Conservation (phyloP, 2,329 filamentous ascomycete genomes). For the Arthrobotrys iridis region DNA sequence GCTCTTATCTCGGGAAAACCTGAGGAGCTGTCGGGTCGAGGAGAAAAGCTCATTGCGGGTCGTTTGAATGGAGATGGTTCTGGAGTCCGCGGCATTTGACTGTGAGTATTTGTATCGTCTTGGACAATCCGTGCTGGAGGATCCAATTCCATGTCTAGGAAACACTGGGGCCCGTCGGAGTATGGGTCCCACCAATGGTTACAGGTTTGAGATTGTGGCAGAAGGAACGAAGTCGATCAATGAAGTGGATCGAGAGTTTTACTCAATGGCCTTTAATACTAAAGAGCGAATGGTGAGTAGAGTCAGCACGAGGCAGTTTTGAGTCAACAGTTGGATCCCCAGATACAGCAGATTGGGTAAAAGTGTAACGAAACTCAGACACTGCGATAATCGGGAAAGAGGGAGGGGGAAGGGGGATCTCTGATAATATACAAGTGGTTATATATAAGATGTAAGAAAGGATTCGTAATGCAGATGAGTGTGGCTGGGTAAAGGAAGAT, state of each 20-base stretch:
- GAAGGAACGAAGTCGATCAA: conserved; percentile 5
- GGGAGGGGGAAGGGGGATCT: background rate
- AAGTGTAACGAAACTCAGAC: background rate
- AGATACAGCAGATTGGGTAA: background rate
- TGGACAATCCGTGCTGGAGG: background rate
- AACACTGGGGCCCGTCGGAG: conserved; percentile 4
- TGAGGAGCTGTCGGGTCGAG: conserved; percentile 43
- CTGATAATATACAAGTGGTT: background rate
- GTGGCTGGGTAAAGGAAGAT: conserved; percentile 41
- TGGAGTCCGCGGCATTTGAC: conserved; percentile 45
- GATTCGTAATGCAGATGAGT: conserved; percentile 39
- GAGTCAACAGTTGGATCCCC: conserved; percentile 14
- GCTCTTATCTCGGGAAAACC: conserved; percentile 18
- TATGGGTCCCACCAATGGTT: background rate
- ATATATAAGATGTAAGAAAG: conserved; percentile 18
- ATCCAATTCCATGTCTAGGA: conserved; percentile 42
- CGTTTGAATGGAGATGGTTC: conserved; percentile 50
- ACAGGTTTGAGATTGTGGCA: background rate
- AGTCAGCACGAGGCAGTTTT: conserved; percentile 7
- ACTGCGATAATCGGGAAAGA: background rate
- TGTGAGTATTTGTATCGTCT: conserved; percentile 8
- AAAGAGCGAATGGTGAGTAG: background rate
- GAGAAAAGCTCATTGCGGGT: conserved; percentile 48
- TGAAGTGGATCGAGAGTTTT: conserved; percentile 3
- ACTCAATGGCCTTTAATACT: conserved; percentile 17